A percentile compares a stretch with the other conserved stretches of the same genome.
These are phyloP conservation scores for Dacryopinax spathularia DNA, from an alignment of 768 basidiomycete genomes.

Conservation along the genomic window DNA sequence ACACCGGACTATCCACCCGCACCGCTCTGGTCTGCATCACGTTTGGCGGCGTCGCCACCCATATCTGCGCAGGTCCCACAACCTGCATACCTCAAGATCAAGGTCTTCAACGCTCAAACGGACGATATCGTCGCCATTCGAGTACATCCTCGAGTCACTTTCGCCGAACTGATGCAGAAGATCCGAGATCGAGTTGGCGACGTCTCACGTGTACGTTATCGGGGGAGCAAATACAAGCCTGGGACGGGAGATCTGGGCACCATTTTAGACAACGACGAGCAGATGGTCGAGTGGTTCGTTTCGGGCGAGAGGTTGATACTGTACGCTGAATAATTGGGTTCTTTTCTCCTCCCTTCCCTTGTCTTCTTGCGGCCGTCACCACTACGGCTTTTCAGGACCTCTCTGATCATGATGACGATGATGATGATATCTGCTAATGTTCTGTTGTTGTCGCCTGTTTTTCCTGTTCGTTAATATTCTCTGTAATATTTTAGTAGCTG, in stretches of 20 bases:
- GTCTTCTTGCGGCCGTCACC: neutral
- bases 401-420: neutral
- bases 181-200: conserved; percentile 73
- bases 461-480: conserved; percentile 3
- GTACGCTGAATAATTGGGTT: conserved; percentile 25
- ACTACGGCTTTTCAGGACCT: neutral
- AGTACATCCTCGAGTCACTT: conserved; percentile 82
- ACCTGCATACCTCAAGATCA: conserved; percentile 86
- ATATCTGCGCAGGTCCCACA: neutral
- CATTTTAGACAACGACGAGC: conserved; percentile 46
- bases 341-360: conserved; percentile 1
- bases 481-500: conserved; percentile 4
- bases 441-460: neutral
- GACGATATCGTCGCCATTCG: conserved; percentile 96
- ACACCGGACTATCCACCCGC: neutral
- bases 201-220: conserved; percentile 52
- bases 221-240: conserved; percentile 27
- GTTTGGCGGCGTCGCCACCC: neutral
- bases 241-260: conserved; percentile 36
- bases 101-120: conserved; percentile 84
- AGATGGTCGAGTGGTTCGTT: conserved; percentile 55
- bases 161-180: conserved; percentile 78
- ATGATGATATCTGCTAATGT: neutral
- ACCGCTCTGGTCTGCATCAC: neutral
- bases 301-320: conserved; percentile 69